Percentiles rank a stretch among this genome's conserved stretches.
Conservation (phyloP, 441 rosid genomes). For the Omphalea diandra region DNA sequence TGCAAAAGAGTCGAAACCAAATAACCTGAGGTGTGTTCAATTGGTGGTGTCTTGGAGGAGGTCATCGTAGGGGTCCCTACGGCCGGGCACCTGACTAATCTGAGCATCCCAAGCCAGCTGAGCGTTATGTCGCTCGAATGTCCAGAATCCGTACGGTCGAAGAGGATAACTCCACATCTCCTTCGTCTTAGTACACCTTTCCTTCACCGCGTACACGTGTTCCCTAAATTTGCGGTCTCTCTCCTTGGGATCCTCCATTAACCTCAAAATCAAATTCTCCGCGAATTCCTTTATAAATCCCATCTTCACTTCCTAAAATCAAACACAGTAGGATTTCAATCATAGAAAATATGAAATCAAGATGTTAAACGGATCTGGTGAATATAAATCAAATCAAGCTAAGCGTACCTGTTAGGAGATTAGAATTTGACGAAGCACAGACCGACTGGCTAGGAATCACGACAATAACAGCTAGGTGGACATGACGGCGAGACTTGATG, state of each 20-base stretch:
- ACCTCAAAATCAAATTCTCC: constrained; percentile 69
- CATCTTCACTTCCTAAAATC: constrained; percentile 35
- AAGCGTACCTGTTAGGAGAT: neutral
- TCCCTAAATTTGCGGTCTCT: constrained; percentile 82
- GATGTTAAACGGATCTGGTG: neutral
- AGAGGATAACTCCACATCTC: constrained; percentile 95
- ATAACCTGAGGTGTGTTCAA: too few relatives aligned
- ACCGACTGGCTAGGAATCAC: too few relatives aligned
- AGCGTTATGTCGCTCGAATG: constrained; percentile 86
- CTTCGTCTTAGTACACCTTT: constrained; percentile 75
- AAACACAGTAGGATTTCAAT: constrained; percentile 14
- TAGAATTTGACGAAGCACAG: neutral
- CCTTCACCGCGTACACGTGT: constrained; percentile 60
- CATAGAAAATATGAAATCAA: neutral
- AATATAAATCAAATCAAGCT: neutral
- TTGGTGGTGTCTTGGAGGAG: constrained; percentile 62
- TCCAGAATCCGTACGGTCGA: constrained; percentile 97
- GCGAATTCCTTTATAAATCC: constrained; percentile 90
- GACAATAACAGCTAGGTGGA: neutral
- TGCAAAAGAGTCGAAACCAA: too few relatives aligned
- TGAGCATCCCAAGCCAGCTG: constrained; percentile 91
- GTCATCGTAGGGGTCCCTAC: constrained; percentile 94
- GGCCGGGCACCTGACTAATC: constrained; percentile 89
- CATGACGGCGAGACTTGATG: neutral
- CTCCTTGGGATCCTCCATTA: constrained; percentile 95